Evolutionary conservation across 2,329 filamentous ascomycete species (phyloP).

Genomic region (Myriosclerotinia curreyana): DNA sequence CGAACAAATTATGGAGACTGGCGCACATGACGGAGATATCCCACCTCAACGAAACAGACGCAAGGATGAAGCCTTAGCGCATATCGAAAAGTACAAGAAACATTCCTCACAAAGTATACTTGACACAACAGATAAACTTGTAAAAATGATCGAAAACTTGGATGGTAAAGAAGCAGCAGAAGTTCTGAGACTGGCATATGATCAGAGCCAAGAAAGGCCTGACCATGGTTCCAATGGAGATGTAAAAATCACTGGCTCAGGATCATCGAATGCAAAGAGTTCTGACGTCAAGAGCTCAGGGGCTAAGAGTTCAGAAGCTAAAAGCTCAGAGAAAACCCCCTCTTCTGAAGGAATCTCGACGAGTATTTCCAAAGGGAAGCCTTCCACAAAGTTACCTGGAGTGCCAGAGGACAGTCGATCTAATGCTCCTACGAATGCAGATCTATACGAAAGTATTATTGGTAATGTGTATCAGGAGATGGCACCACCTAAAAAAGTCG

Average conservation of each 20-base stretch:
- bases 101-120: background rate
- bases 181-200: constrained; percentile 20
- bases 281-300: background rate
- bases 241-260: background rate
- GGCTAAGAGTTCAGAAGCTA: background rate
- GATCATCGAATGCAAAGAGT: background rate
- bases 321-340: constrained; percentile 24
- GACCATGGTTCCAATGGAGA: background rate
- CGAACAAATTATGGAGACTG: constrained; percentile 27
- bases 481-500: background rate
- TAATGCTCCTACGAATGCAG: background rate
- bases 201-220: constrained; percentile 5
- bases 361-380: background rate
- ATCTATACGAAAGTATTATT: background rate
- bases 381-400: background rate
- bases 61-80: constrained; percentile 7
- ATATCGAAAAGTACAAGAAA: background rate
- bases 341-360: constrained; percentile 28
- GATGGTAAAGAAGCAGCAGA: constrained; percentile 26
- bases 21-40: constrained; percentile 26
- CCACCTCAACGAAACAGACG: background rate
- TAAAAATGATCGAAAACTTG: constrained; percentile 23
- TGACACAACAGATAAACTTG: constrained; percentile 22
- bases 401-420: background rate
- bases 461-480: background rate